Evolutionary conservation across 2,329 filamentous ascomycete genomes (phyloP).

Genomic region (Xylaria sp.): DNA sequence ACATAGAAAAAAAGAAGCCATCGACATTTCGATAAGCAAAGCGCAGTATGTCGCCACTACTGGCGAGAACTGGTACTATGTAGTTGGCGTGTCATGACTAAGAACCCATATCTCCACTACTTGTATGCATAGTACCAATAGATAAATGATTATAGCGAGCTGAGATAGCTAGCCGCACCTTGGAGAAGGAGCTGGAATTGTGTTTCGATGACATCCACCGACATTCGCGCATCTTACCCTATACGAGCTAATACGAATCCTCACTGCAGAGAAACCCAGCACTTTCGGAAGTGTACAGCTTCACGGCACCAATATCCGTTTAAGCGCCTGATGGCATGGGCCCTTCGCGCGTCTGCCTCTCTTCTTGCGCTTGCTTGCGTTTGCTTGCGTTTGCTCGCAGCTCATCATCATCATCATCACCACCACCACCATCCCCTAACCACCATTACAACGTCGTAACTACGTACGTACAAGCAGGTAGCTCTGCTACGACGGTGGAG

Average conservation of each 20-base stretch:
- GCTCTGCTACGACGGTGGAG: too few species aligned
- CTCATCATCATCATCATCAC: background rate
- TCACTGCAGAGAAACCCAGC: background rate
- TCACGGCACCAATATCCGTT: background rate
- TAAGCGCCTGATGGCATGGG: background rate
- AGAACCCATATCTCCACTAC: constrained; percentile 14
- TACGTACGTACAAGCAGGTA: too few species aligned
- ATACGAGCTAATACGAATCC: background rate
- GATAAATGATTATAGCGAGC: background rate
- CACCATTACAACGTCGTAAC: too few species aligned
- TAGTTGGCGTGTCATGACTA: background rate
- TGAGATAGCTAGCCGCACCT: constrained; percentile 2
- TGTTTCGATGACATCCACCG: background rate
- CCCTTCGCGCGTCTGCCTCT: background rate
- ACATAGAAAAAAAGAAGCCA: background rate
- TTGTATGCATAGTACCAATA: background rate
- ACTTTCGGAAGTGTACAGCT: background rate
- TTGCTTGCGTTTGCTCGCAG: constrained; percentile 7
- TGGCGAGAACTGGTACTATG: background rate
- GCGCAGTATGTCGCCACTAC: constrained; percentile 6
- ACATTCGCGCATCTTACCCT: background rate
- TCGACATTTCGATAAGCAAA: background rate
- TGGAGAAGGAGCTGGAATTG: background rate
- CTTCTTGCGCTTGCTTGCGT: constrained; percentile 1
- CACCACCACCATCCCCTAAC: too few species aligned